Evolutionary conservation across 495 filamentous ascomycete genomes (phyloP).

Genomic region (Acidiella bohemica): DNA sequence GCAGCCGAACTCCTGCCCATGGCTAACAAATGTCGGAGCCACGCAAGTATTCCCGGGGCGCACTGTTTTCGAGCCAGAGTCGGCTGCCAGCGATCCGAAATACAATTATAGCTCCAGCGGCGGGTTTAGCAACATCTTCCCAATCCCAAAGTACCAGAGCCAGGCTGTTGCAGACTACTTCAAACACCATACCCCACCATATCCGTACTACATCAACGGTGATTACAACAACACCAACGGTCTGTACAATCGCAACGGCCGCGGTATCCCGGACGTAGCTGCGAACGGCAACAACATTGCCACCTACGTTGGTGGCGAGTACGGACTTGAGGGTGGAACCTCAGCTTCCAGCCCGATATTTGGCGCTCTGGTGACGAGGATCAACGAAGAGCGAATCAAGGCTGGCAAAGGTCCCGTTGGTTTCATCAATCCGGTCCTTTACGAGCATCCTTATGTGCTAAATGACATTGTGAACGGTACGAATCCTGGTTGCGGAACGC

Average conservation of each 20-base stretch:
- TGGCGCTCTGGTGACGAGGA: constrained; percentile 13
- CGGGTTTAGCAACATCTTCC: constrained; percentile 37
- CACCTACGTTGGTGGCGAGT: constrained; percentile 5
- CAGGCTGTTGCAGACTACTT: constrained; percentile 24
- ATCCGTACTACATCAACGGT: constrained; percentile 17
- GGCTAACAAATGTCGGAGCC: constrained; percentile 30
- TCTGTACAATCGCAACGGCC: constrained; percentile 35
- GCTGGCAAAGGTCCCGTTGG: constrained; percentile 18
- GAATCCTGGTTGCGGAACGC: constrained; percentile 18
- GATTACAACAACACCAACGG: constrained; percentile 9
- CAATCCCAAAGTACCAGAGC: constrained; percentile 29
- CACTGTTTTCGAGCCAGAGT: constrained; percentile 27
- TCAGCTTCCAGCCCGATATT: constrained; percentile 24
- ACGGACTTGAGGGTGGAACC: constrained; percentile 29
- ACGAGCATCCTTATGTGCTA: constrained; percentile 15
- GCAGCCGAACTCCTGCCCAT: constrained; percentile 33
- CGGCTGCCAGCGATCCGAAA: constrained; percentile 20
- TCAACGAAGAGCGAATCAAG: constrained; percentile 19
- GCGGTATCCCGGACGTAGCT: constrained; percentile 54
- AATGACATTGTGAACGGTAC: constrained; percentile 20
- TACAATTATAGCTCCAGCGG: constrained; percentile 31
- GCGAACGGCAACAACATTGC: constrained; percentile 30
- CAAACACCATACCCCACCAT: constrained; percentile 19
- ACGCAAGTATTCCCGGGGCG: constrained; percentile 18
- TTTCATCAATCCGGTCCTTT: constrained; percentile 18